phyloP scores from a whole-genome alignment of 108 stramenopile species.

The Parmales sp. region DNA sequence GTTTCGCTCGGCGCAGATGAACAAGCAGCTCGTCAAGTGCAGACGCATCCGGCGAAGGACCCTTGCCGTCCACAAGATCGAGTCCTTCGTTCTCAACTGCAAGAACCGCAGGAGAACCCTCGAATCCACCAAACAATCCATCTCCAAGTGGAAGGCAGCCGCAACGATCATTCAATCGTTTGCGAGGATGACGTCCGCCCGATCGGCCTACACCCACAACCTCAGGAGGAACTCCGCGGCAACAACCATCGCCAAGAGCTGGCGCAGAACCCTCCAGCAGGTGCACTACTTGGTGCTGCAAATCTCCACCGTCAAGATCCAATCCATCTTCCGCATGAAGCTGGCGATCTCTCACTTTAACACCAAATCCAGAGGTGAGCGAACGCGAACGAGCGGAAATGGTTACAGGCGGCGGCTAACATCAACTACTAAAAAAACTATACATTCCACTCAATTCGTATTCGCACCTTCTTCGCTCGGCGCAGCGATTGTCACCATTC shows the following conservation, averaged over 20 bases:
- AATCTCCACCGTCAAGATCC: slow-evolving; percentile 36
- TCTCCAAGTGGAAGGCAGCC: neutral
- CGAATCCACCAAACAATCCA: neutral
- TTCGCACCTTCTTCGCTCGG: too few relatives aligned
- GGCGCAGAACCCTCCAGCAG: slow-evolving; percentile 46
- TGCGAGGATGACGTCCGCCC: too few relatives aligned
- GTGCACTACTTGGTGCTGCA: slow-evolving; percentile 42
- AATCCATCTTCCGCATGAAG: slow-evolving; percentile 26
- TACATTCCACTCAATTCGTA: too few relatives aligned
- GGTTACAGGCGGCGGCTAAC: too few relatives aligned
- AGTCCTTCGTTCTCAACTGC: neutral
- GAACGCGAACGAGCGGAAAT: too few relatives aligned
- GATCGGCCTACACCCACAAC: too few relatives aligned
- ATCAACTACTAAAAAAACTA: too few relatives aligned
- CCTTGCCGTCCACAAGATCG: neutral
- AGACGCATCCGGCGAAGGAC: too few relatives aligned
- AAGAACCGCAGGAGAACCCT: neutral
- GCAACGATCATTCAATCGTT: too few relatives aligned
- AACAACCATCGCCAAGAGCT: slow-evolving; percentile 25
- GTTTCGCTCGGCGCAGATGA: neutral
- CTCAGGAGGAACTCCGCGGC: slow-evolving; percentile 16
- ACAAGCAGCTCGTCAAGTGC: neutral
- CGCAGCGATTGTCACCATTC: neutral
- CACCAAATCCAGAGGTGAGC: too few relatives aligned
- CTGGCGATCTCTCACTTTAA: too few relatives aligned